Evolutionary conservation across 164 flowering plant species (phyloP).

Genomic region (Aristolochia contorta): DNA sequence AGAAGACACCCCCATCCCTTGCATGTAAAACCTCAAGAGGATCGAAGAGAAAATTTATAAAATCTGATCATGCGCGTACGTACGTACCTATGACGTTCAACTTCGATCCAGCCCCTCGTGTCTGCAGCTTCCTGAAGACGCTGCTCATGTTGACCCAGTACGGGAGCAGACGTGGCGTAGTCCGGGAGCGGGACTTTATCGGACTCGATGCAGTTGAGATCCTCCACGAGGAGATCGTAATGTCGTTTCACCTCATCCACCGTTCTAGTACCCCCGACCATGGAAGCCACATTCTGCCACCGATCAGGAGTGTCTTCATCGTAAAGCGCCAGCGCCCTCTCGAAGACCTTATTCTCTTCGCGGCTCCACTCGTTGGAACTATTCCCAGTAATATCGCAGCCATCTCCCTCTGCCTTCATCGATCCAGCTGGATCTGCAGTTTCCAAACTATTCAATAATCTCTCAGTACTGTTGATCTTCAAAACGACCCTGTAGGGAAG

Average conservation of each 20-base stretch:
- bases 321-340: constrained; percentile 52
- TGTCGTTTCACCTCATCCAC: constrained; percentile 52
- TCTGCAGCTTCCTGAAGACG: too few species aligned
- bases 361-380: constrained; percentile 46
- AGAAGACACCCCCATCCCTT: too few species aligned
- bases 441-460: too few species aligned
- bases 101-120: too few species aligned
- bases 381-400: constrained; percentile 24
- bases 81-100: too few species aligned
- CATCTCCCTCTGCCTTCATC: not conserved
- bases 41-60: too few species aligned
- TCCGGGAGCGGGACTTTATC: not conserved
- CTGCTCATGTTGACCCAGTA: too few species aligned
- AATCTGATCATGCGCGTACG: too few species aligned
- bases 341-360: constrained; percentile 67
- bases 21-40: too few species aligned
- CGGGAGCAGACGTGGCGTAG: not conserved
- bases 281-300: constrained; percentile 54
- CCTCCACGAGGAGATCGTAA: constrained; percentile 16
- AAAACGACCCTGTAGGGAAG: too few species aligned
- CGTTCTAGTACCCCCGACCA: constrained; percentile 64
- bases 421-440: not conserved
- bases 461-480: too few species aligned
- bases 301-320: constrained; percentile 69
- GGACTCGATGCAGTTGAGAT: not conserved